Conservation (phyloP, 83 land plant genomes). For the Isoetes engelmannii region DNA sequence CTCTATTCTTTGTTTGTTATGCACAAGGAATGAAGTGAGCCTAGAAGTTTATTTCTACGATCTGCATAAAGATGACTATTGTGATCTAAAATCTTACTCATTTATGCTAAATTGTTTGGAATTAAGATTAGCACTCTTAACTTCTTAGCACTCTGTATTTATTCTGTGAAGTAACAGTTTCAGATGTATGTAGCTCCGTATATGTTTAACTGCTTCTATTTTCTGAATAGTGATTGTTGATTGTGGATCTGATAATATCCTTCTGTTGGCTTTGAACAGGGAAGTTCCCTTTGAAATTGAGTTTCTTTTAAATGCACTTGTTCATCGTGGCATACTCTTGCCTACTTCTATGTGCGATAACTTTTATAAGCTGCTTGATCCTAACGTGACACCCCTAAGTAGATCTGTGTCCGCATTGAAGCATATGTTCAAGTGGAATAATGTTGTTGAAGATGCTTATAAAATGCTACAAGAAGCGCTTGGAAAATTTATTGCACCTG, state of each 20-base stretch:
- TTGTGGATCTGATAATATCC: constrained; percentile 26
- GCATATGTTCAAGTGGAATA: constrained; percentile 51
- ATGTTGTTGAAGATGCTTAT: constrained; percentile 51
- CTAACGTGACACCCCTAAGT: constrained; percentile 17
- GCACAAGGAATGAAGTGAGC: too few species aligned
- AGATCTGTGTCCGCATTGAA: constrained; percentile 28
- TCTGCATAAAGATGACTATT: too few species aligned
- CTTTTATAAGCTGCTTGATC: constrained; percentile 44
- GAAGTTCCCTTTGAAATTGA: constrained; percentile 45
- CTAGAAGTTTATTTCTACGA: too few species aligned
- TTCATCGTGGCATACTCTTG: constrained; percentile 67
- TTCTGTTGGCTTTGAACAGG: constrained; percentile 26
- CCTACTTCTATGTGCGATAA: constrained; percentile 45
- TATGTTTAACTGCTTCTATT: too few species aligned
- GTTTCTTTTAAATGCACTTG: constrained; percentile 57
- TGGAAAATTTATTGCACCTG: constrained; percentile 36
- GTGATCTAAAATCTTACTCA: too few species aligned
- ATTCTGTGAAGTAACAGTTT: too few species aligned
- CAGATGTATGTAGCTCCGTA: too few species aligned
- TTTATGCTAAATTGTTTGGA: too few species aligned
- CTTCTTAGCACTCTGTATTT: too few species aligned
- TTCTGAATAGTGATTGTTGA: too few species aligned
- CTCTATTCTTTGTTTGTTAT: too few species aligned
- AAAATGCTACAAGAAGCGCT: constrained; percentile 44
- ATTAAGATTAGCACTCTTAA: too few species aligned